phyloP scores from a whole-genome alignment of 2,329 filamentous ascomycete species.

The Escovopsis sp. region DNA sequence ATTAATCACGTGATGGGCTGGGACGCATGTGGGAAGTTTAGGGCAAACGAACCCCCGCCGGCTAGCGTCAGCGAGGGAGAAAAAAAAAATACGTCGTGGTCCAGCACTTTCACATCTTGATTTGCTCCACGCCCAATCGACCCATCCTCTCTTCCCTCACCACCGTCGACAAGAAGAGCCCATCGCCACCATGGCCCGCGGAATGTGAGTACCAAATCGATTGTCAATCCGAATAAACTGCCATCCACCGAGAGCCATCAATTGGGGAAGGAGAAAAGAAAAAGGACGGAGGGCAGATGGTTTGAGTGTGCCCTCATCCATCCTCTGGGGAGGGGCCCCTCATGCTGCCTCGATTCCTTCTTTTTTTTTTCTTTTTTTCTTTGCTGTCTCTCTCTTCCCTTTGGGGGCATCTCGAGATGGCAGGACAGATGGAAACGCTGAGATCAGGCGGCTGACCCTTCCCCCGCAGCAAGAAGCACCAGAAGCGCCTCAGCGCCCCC shows the following conservation, averaged over 20 bases:
- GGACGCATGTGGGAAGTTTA: slow-evolving; percentile 9
- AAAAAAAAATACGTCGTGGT: slow-evolving; percentile 17
- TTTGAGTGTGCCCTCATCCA: neutral
- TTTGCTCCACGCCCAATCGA: slow-evolving; percentile 11
- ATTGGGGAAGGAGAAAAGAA: neutral
- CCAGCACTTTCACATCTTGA: slow-evolving; percentile 11
- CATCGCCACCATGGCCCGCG: slow-evolving; percentile 46
- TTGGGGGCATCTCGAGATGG: too few species aligned
- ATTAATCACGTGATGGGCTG: neutral
- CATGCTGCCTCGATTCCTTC: too few species aligned
- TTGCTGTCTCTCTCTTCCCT: too few species aligned
- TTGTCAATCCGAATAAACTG: neutral
- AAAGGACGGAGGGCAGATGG: neutral
- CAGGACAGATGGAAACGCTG: neutral
- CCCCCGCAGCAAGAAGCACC: slow-evolving; percentile 79
- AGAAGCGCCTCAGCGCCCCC: slow-evolving; percentile 98
- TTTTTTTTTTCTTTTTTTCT: neutral
- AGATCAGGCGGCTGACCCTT: slow-evolving; percentile 17
- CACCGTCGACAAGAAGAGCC: slow-evolving; percentile 23
- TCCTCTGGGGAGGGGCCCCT: too few species aligned
- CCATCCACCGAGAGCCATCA: neutral
- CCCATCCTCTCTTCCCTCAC: slow-evolving; percentile 19
- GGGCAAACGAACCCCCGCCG: slow-evolving; percentile 20
- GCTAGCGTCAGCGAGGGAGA: slow-evolving; percentile 11
- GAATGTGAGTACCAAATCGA: slow-evolving; percentile 37